Base-by-base conservation (phyloP, 2,329 filamentous ascomycete species). In the Tolypocladium nubicola region DNA sequence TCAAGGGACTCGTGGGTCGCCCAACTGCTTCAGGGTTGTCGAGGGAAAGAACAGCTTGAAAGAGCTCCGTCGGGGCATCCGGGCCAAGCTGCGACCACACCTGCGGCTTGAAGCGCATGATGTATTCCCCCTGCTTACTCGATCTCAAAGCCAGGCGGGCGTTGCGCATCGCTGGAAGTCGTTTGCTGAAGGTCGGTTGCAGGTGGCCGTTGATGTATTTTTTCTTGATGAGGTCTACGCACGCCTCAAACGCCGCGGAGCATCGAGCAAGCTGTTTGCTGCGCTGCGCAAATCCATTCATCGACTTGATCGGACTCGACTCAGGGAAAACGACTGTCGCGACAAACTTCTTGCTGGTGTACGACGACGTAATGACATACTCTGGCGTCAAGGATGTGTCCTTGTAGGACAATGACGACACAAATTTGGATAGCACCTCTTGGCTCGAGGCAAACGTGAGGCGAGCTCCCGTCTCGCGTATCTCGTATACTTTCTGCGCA, bases 201-300 rank as follows among this genome's bases (percentile, higher is more conserved):
- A 97, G 77, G 67, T 90, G 76, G 0, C 85, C 79, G 66, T 97
- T 83, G 6, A 99, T 76, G 59, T 87, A 84, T 2, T 81, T 81
- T 56, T 80, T 79, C 58, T 82, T 77, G 53, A 86, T 77, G 19
- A 99, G 77, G 60, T 84, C 69, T 1, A 90, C 68, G 66, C 92
- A 97, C 54, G 88, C 83, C 65, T 91, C 83, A 68, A 93, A 97
- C 0, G 94, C 93, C 3, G 92, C 93, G 0, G 92, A 90, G 62
- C 89, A 90, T 70, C 94, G 95, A 5, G 94, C 93, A 21, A 87
- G 73, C 37, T 85, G 79, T 70, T 96, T 97, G 58, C 80, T 89
- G 9, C 76, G 69, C 57, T 86, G 83, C 0, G 83, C 73, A 9
- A 74, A 76, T 6, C 94, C 93, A 14, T 78, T 76, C 6, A 82